Percentiles rank a stretch among this genome's conserved stretches.
Conservation (phyloP, 306 rosid genomes). For the Quercus engelmannii region DNA sequence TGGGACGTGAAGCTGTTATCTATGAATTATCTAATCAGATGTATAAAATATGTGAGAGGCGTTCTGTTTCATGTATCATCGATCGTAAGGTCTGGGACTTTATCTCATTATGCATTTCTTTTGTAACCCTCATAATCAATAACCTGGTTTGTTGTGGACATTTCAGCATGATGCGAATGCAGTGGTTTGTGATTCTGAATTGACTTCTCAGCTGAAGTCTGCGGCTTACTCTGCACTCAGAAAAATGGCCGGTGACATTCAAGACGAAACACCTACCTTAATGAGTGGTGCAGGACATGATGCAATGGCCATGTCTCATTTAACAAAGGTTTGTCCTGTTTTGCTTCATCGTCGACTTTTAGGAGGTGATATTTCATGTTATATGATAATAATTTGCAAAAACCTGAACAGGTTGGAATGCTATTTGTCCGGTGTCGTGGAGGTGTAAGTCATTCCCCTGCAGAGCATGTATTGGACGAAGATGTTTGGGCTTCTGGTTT, state of each 20-base stretch:
- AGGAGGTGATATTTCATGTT: background rate
- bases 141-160: background rate
- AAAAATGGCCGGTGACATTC: slow-evolving; percentile 69
- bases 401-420: slow-evolving; percentile 74
- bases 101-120: background rate
- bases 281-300: slow-evolving; percentile 99
- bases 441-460: slow-evolving; percentile 90
- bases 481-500: slow-evolving; percentile 82
- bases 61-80: slow-evolving; percentile 68
- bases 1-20: slow-evolving; percentile 81
- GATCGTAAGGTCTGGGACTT: slow-evolving; percentile 65
- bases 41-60: slow-evolving; percentile 74
- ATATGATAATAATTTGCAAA: slow-evolving; percentile 14
- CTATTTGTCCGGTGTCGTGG: slow-evolving; percentile 88
- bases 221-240: slow-evolving; percentile 65
- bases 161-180: slow-evolving; percentile 92
- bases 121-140: background rate
- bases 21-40: slow-evolving; percentile 67
- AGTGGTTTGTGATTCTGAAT: slow-evolving; percentile 67
- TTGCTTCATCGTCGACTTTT: background rate
- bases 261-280: slow-evolving; percentile 61
- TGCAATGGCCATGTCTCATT: slow-evolving; percentile 91
- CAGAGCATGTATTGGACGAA: slow-evolving; percentile 69
- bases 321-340: slow-evolving; percentile 63
- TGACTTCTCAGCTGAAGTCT: slow-evolving; percentile 69